Base-by-base conservation (phyloP, 2,329 filamentous ascomycete genomes). In the Aspergillus sp. region DNA sequence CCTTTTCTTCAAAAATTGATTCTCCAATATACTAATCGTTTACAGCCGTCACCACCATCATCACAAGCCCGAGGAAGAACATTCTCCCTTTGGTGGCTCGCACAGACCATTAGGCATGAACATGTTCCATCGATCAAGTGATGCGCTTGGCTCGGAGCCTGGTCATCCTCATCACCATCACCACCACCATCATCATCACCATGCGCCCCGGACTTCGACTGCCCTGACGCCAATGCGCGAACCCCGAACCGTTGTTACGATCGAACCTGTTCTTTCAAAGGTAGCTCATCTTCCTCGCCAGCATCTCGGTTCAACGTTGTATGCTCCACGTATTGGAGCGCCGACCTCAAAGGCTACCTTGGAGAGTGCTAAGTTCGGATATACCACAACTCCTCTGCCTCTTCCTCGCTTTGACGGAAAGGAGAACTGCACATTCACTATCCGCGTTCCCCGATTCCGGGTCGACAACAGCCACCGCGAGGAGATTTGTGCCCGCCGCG, bases 371-470 rank as follows among this genome's bases (percentile, higher is more conserved):
- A 84, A 83, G 61, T 82, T 84, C 59, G 80, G 83, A 41, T 86
- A 84, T 62, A 80, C 78, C 4, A 83, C 81, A 20, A 83, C 77
- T 26, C 91, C 89, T 0, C 87, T 83, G 53, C 89, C 90, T 0
- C 79, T 97, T 1, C 93, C 93, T 0, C 84, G 85, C 59, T 90
- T 93, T 41, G 78, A 89, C 62, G 86, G 84, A 44, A 90, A 91
- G 58, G 89, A 93, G 64, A 98, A 98, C 66, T 96, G 91, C 71
- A 96, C 90, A 0, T 86, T 96, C 61, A 97, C 91, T 0, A 83
- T 99, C 59, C 91, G 95, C 66, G 87, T 99, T 6, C 89, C 93
- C 2, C 86, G 89, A 26, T 85, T 89, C 48, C 91, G 95, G 66
- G 79, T 99, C 7, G 85, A 84, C 8, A 74, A 85, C 0, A 76